phyloP scores from a whole-genome alignment of 1,284 basidiomycete species.

The Neolentinus lepideus region DNA sequence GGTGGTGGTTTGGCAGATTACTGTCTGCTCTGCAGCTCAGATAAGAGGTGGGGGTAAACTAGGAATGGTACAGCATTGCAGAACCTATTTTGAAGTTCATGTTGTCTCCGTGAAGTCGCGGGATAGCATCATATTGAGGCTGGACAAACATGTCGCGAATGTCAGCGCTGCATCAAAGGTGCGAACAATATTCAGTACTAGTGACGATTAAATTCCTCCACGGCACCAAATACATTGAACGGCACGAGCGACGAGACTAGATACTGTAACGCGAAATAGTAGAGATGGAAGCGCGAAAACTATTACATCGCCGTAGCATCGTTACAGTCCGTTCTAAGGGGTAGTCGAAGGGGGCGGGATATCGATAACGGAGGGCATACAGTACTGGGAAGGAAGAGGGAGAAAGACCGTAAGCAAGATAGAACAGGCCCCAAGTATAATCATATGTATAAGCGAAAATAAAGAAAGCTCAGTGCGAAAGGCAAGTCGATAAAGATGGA shows the following conservation, averaged over 20 bases:
- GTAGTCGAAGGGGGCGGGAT: not conserved
- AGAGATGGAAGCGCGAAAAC: not conserved
- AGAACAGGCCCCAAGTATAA: constrained; percentile 1
- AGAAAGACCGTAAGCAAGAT: not conserved
- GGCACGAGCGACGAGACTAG: not conserved
- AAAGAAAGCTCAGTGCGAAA: constrained; percentile 21
- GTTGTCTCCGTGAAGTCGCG: no score
- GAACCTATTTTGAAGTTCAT: no score
- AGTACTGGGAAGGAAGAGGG: not conserved
- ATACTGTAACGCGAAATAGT: not conserved
- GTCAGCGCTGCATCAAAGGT: no score
- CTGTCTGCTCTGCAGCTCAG: no score
- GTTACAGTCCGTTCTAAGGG: not conserved
- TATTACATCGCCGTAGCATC: not conserved
- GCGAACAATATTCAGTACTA: no score
- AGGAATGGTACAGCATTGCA: no score
- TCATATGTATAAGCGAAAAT: constrained; percentile 14
- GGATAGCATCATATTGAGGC: no score
- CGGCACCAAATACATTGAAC: not conserved
- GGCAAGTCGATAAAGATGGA: constrained; percentile 39
- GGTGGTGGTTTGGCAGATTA: no score
- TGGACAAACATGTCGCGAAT: no score
- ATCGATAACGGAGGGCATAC: not conserved
- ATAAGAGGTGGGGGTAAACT: no score
- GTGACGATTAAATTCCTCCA: not conserved